phyloP scores from a whole-genome alignment of 495 filamentous ascomycete genomes.

The Podospora sp. region DNA sequence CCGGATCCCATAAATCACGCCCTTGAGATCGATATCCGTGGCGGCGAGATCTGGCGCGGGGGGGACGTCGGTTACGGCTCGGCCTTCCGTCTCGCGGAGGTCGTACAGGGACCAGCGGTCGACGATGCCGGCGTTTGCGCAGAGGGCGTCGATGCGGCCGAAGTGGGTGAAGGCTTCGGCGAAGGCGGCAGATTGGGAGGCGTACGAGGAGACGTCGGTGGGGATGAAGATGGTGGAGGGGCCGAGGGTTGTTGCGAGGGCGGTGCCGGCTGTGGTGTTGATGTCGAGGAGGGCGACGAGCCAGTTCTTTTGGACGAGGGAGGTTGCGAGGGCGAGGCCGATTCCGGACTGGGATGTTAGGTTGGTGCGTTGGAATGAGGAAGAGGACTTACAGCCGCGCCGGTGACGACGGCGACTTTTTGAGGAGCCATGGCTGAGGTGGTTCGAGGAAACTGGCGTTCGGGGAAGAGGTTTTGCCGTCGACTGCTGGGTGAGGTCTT shows the following conservation, averaged over 20 bases:
- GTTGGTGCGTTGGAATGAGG: not conserved
- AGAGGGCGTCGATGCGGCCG: constrained; percentile 44
- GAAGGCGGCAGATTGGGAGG: constrained; percentile 40
- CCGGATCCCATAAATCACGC: constrained; percentile 44
- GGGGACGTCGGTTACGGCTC: constrained; percentile 30
- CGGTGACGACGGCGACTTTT: constrained; percentile 24
- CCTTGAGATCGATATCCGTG: constrained; percentile 48
- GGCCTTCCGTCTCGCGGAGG: not conserved
- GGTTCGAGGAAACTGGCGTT: not conserved
- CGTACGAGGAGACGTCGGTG: constrained; percentile 42
- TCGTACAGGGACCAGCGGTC: constrained; percentile 31
- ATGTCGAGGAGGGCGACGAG: constrained; percentile 20
- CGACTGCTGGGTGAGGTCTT: too few species aligned
- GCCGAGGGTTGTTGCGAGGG: constrained; percentile 27
- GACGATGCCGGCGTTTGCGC: constrained; percentile 47
- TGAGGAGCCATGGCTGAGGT: not conserved
- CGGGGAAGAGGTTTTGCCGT: too few species aligned
- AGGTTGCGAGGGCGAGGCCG: constrained; percentile 17
- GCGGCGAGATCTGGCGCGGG: constrained; percentile 37
- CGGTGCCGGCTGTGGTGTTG: not conserved
- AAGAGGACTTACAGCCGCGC: constrained; percentile 21
- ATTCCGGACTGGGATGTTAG: constrained; percentile 21
- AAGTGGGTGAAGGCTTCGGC: constrained; percentile 35
- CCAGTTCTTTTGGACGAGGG: constrained; percentile 18
- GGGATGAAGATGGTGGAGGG: constrained; percentile 34